Evolutionary conservation across 495 filamentous ascomycete genomes (phyloP), one percentile per base, ranked within the genome.

Genomic region (Peziza echinospora): DNA sequence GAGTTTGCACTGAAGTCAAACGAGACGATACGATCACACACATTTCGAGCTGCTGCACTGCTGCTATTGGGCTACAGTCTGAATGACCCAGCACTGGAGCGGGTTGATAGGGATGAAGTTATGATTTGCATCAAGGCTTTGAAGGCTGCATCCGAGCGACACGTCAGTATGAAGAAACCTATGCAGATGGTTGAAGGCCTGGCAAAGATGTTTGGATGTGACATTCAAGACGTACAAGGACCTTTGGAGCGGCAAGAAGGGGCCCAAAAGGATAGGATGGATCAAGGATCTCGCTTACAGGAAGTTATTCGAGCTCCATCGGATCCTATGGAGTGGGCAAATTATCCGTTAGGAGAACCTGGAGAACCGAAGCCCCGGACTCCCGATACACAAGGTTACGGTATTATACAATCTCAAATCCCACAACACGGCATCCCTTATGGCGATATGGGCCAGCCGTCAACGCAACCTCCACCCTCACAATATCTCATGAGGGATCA

Each of bases 51-150:
- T 39, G 57, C 57, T 37, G 51, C 51, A 41, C 46, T 59, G 5
- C 48, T 59, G n/a, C 49, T 59, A n/a, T 49, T 59, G n/a, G 57
- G 52, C 8, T 54, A 56, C 44, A 53, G 54, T 24, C 50, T 53
- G 24, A 44, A 47, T 26, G 52, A 59, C 17, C 56, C 46, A 24
- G 39, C 52, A 3, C 45, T 59, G 11, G 51, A 49, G 5, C 45
- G 26, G n/a, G 56, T 59, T 19, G 49, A 42, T 7, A 41, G 46
- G 21, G 52, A 52, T 13, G 56, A 59, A 43, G 49, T 59, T 1
- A 47, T 55, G 23, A 30, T 59, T 11, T 59, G 56, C 21, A 50
- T 53, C 13, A 28, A 52, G 26, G 56, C 55, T n/a, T 45, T 59
- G 7, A 52, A 45, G 24, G 49, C 49, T 9, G 46, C 50, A 25